phyloP scores from a whole-genome alignment of 306 rosid species.

The Elaeagnus macrophylla region DNA sequence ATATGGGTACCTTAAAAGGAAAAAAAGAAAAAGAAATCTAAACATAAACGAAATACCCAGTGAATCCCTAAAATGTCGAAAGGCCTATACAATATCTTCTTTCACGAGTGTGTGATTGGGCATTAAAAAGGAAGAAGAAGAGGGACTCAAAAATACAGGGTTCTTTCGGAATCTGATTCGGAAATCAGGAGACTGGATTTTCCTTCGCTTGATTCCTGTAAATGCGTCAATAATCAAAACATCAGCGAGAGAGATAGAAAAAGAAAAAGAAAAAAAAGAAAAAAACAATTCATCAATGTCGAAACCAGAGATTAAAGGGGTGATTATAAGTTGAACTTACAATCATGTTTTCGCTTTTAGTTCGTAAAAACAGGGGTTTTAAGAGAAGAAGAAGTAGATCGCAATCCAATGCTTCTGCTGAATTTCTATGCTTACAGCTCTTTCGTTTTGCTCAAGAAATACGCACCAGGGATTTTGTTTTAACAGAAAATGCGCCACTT shows the following conservation, averaged over 20 bases:
- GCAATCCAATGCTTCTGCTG: too few relatives aligned
- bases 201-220: slow-evolving; percentile 29
- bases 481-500: too few relatives aligned
- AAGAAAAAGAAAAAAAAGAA: not conserved
- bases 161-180: slow-evolving; percentile 48
- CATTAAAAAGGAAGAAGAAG: not conserved
- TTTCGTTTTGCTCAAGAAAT: too few relatives aligned
- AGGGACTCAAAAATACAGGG: slow-evolving; percentile 36
- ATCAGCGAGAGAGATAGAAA: not conserved
- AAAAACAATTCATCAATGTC: too few relatives aligned
- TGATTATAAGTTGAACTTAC: not conserved
- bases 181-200: slow-evolving; percentile 16
- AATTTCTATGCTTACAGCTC: too few relatives aligned
- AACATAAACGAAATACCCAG: not conserved
- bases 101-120: not conserved
- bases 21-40: not conserved
- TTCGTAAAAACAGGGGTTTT: too few relatives aligned
- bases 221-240: slow-evolving; percentile 4
- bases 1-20: slow-evolving; percentile 62
- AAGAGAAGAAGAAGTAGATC: too few relatives aligned
- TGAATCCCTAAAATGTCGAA: slow-evolving; percentile 5
- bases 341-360: too few relatives aligned
- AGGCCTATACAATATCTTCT: not conserved
- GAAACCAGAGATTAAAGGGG: not conserved
- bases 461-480: too few relatives aligned